Conservation (phyloP, 163 green algal genomes). For the Chlorella variabilis region DNA sequence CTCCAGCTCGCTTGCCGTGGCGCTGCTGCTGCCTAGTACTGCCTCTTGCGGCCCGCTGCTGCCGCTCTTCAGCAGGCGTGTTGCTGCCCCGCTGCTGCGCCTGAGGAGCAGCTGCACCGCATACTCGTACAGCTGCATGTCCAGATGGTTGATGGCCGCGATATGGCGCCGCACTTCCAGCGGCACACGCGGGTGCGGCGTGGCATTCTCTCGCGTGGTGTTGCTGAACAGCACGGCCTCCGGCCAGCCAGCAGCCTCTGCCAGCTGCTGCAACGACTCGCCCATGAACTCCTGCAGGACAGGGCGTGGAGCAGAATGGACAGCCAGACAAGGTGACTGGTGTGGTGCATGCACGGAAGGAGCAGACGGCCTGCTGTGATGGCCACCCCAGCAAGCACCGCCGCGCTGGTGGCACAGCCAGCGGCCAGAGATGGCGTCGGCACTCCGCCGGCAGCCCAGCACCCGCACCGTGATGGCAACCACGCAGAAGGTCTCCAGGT, state of each 20-base stretch:
- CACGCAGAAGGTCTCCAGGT: background rate
- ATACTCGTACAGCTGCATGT: background rate
- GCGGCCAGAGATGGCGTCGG: too few relatives aligned
- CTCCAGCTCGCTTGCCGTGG: background rate
- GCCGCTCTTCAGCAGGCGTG: background rate
- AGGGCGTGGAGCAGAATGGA: too few relatives aligned
- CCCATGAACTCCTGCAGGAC: conserved; percentile 5
- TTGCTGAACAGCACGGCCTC: background rate
- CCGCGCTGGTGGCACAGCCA: too few relatives aligned
- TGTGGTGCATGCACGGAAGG: too few relatives aligned
- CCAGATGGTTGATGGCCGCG: background rate
- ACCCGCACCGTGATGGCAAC: background rate
- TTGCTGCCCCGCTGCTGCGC: background rate
- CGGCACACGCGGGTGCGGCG: background rate
- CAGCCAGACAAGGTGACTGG: too few relatives aligned
- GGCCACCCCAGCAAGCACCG: too few relatives aligned
- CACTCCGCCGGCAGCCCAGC: too few relatives aligned
- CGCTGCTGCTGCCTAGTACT: background rate
- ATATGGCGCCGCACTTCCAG: background rate
- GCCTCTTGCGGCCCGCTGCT: background rate
- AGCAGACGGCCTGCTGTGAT: too few relatives aligned
- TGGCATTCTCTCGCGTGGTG: background rate
- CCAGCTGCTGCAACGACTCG: background rate
- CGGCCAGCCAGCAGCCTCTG: background rate
- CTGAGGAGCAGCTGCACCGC: background rate